These are phyloP conservation scores for Solanum piurae DNA, from an alignment of 257 asterid species.

Conservation along the genomic window DNA sequence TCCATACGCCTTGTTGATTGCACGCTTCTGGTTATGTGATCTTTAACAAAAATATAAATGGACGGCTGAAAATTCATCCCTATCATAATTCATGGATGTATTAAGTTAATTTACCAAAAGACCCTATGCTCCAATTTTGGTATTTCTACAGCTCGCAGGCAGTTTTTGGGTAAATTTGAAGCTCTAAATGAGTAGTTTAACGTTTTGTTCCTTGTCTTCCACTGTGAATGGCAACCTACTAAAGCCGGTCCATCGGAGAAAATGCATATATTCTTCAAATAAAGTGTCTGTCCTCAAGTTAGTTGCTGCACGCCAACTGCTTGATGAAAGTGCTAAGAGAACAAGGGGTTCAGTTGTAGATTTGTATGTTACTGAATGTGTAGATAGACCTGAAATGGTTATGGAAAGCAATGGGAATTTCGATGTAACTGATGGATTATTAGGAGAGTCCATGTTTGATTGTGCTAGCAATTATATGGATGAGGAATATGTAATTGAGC, in stretches of 20 bases:
- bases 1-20: conserved; percentile 34
- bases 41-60: background rate
- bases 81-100: background rate
- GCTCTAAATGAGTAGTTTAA: background rate
- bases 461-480: background rate
- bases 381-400: background rate
- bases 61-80: background rate
- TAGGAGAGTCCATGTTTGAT: background rate
- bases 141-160: background rate
- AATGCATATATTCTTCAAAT: background rate
- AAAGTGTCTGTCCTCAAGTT: background rate
- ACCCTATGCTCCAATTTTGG: background rate
- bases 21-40: conserved; percentile 1
- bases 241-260: background rate
- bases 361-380: background rate
- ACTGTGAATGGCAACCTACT: background rate
- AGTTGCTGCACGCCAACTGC: background rate
- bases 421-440: background rate
- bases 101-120: background rate
- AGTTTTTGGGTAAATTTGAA: background rate
- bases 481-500: background rate
- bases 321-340: conserved; percentile 5
- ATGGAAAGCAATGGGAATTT: background rate
- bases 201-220: background rate
- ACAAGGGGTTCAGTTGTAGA: background rate